Evolutionary conservation across 768 basidiomycete species (phyloP), one percentile per base, ranked within the genome.

Genomic region (Russula emetica): DNA sequence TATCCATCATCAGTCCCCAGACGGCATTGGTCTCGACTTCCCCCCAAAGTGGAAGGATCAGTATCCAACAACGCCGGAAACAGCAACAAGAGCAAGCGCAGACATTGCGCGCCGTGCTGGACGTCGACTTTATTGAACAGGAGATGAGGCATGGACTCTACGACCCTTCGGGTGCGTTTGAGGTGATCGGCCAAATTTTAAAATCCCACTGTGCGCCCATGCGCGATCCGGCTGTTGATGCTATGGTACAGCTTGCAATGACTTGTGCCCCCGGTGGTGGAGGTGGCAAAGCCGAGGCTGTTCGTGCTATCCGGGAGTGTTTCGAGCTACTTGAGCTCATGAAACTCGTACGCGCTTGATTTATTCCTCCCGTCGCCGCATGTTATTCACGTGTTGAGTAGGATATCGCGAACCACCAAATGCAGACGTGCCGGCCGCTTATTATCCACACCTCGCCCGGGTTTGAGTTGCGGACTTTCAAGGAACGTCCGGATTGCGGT

Each of bases 341-440:
- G 94, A 95, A 95, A 80, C 80, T 97, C 71, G 94, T 91, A 71
- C 71, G 90, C 83, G 49, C 52, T 24, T 51, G 42, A 52, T 36
- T 51, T 36, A 64, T 38, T 60, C 30, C 30, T 47, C 66, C 2
- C 55, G 62, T 67, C 13, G 14, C 65, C 45, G 54, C 61, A 40
- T 64, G 66, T 52, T 56, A 20, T 69, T 57, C 68, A 72, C 45
- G 71, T 68, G 64, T 68, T 53, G 57, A 65, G 45, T 70, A 96
- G 94, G 94, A 97, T 74, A 94, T 97, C 66, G 94, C 94, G 30
- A 97, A 97, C 73, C 94, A 96, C 76, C 94, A 96, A 76, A 83
- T 97, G 36, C 89, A 93, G 71, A 87, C 90, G 36, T 80, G 95
- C n/a, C 87, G 94, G 55, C 92, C 93, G n/a, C 92, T 87, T 77